Evolutionary conservation across 805 yeast genomes (phyloP), one percentile per base, ranked within the genome.

Genomic region (Ascoidea tarda): DNA sequence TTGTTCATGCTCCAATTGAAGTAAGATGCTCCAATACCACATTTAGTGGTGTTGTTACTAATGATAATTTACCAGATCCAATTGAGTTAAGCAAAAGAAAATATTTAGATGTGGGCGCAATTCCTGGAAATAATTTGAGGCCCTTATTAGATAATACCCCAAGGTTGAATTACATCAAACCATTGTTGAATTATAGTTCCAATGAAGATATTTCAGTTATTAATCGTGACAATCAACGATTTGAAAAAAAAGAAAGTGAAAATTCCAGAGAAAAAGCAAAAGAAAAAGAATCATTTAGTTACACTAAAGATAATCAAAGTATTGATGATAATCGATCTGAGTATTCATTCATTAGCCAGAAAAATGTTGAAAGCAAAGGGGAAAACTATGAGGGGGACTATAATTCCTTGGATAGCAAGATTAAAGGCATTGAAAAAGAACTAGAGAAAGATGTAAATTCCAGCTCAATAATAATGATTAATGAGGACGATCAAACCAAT

Each of bases 1-100:
- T 74, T 61, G 96, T 90, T 8, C 98, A 93, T 66, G 95, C 96
- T 32, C 99, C 99, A 33, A 79, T 91, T 56, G 99, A 91, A 69
- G 87, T 91, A 44, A 81, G 99, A 60, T 87, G 96, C 59, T 86
- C 96, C 12, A 93, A 91, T 66, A 84, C 91, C 5, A 84, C 90
- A 2, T 65, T 73, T 55, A 65, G 78, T 6, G 63, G 68, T 51
- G 54, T 55, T 50, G 66, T 73, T 6, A 70, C 66, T 50, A 60
- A 4, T 12, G 44, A n/a, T 44, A 32, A 16, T 33, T 8, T 28
- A 16, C 49, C 14, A 33, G 48, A 46, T 10, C 59, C 28, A 67
- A 66, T 54, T 68, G 67, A 49, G 14, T 59, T 63, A 4, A 16
- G 52, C 6, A 65, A 65, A 51, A 49, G 50, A 58, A 66, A 70